These are phyloP conservation scores for Fagopyrum homotropicum DNA, from an alignment of 148 eudicot genomes.

Conservation along the genomic window DNA sequence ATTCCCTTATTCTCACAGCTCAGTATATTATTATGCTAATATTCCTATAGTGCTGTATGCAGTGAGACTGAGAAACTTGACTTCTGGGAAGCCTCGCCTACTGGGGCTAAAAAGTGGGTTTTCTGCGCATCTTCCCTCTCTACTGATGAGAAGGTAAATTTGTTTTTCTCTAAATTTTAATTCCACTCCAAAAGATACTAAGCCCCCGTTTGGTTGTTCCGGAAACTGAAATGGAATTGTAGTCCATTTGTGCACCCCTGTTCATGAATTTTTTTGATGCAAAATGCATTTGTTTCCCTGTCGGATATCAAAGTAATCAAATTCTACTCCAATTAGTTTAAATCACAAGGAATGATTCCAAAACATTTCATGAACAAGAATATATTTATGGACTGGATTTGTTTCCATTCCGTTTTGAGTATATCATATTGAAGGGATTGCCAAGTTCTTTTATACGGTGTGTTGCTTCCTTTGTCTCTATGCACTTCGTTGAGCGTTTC, in stretches of 20 bases:
- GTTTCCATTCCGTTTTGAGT: too few species aligned
- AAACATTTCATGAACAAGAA: too few species aligned
- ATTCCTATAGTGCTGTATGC: not conserved
- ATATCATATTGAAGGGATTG: not conserved
- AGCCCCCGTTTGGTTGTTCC: too few species aligned
- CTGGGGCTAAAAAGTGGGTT: constrained; percentile 47
- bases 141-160: constrained; percentile 66
- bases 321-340: too few species aligned
- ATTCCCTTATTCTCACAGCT: not conserved
- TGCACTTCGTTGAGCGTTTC: not conserved
- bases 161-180: not conserved
- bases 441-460: not conserved
- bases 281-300: too few species aligned
- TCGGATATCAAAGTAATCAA: too few species aligned
- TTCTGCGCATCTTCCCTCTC: constrained; percentile 88
- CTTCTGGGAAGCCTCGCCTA: constrained; percentile 30
- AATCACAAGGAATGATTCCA: too few species aligned
- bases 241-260: not conserved
- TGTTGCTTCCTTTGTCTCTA: not conserved
- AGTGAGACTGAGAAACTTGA: constrained; percentile 13
- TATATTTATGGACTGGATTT: too few species aligned
- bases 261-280: not conserved
- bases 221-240: not conserved
- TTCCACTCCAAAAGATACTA: too few species aligned
- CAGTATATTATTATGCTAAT: not conserved